Base-by-base conservation (phyloP, 805 yeast genomes). In the Spathaspora boniae region DNA sequence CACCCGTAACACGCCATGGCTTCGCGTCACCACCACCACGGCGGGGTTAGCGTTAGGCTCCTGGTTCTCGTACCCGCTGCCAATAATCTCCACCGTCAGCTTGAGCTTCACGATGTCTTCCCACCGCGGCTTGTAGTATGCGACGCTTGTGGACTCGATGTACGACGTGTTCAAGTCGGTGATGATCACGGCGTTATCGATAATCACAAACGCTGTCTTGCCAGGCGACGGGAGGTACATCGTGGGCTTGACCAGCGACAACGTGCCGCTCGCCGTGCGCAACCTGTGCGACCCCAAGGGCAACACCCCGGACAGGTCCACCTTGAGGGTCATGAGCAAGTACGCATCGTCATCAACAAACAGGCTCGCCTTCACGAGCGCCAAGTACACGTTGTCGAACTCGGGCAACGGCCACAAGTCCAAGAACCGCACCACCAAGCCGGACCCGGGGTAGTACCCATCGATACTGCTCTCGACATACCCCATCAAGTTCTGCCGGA, bases 41-140 rank as follows among this genome's bases (percentile, higher is more conserved):
- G 82, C 68, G 1, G 81, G 66, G 33, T 72, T 65, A 3, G 53
- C 37, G 6, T 43, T 43, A 9, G 40, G 34, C 9, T 58, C 40
- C 30, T 53, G 41, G 41, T 65, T 55, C 50, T 79, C 84, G 41
- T 62, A 63, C 2, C 86, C 86, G 38, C 65, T 57, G 0, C 89
- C 88, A 23, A 82, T 59, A 14, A 86, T 62, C 0, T 65, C 53
- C 4, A 80, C 68, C 12, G 70, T 66, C 1, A 67, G 41, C 41
- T 76, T 77, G 44, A 89, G 72, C 5, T 70, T 60, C 9, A 89
- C 66, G 9, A 76, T 64, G 53, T 91, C 97, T 56, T 88, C 95
- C 96, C 96, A 89, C 47, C 80, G 72, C 3, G 76, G 69, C 32
- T 52, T 55, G 40, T 63, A 55, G 43, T 60, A 64, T 16, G 44